Evolutionary conservation across 2,329 filamentous ascomycete genomes (phyloP).

Genomic region (Cladosporium colombiae): DNA sequence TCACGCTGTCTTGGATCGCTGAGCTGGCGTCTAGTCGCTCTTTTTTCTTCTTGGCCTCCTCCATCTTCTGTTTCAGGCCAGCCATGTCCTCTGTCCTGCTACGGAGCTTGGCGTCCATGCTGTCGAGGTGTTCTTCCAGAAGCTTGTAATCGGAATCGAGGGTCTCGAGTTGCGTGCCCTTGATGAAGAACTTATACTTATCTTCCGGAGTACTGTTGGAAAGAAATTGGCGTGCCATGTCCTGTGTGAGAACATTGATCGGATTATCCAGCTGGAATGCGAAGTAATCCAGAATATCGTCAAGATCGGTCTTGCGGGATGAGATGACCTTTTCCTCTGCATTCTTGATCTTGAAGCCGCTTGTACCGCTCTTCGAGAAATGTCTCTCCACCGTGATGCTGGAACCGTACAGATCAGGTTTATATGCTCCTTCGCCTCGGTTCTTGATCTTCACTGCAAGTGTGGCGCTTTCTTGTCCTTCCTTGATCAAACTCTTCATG

Average conservation of each 20-base stretch:
- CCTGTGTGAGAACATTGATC: constrained; percentile 91
- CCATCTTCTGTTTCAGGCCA: constrained; percentile 57
- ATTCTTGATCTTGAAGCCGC: constrained; percentile 85
- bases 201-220: constrained; percentile 77
- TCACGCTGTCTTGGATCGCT: constrained; percentile 62
- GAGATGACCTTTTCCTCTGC: constrained; percentile 70
- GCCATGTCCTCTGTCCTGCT: constrained; percentile 65
- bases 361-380: constrained; percentile 73
- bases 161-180: constrained; percentile 89
- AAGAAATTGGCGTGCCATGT: constrained; percentile 90
- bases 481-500: constrained; percentile 87
- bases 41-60: constrained; percentile 65
- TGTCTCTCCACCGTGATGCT: constrained; percentile 89
- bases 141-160: constrained; percentile 88
- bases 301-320: constrained; percentile 80
- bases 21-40: constrained; percentile 67
- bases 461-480: constrained; percentile 72
- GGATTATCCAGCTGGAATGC: constrained; percentile 95
- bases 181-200: constrained; percentile 96
- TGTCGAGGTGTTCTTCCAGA: constrained; percentile 75
- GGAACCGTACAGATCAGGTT: constrained; percentile 77
- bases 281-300: constrained; percentile 91
- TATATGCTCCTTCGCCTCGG: constrained; percentile 78
- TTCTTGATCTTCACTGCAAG: constrained; percentile 90
- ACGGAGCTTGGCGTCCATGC: constrained; percentile 64